Base-by-base conservation (phyloP, 1,284 basidiomycete genomes). In the Cryptococcus sp. region DNA sequence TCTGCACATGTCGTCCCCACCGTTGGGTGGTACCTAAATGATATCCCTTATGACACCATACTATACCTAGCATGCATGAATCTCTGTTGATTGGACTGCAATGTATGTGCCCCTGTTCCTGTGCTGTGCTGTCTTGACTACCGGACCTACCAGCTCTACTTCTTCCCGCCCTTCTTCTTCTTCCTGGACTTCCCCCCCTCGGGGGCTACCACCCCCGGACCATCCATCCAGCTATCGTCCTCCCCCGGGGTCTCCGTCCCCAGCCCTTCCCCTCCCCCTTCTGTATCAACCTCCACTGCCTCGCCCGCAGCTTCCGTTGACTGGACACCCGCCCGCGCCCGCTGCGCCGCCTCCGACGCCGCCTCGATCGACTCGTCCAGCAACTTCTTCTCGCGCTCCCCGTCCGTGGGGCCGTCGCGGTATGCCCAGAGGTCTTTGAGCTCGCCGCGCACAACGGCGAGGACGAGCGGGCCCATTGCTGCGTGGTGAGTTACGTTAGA, bases 131-230 rank as follows among this genome's bases (percentile, higher is more conserved):
- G 28, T 33, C 4, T 33, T 9, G 28, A 33, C 28, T 11, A 18
- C 15, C 11, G 1, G 12, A 44, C 1, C 11, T 18, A n/a, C 55
- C 37, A 39, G 58, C 64, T 72, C 61, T 86, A 60, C 70, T 82
- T 44, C 81, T 88, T 51, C 87, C 84, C 56, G 60, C 86, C 53
- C 85, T 85, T 28, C 80, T 87, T 55, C 63, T 60, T 68, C 69
- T 80, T 83, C 45, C 61, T 84, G 36, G 78, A 82, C 33, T 78
- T 80, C 5, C 73, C 74, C 0, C 69, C 76, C 2, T 62, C 64
- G 55, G 65, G 52, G 50, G 68, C 20, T 16, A 56, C 56, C 1
- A 59, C 64, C 20, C 57, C 62, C 24, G 28, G 7, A 39, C 57
- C 60, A 23, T 72, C 66, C 73, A 76, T 77, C 75, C 73, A 75